phyloP scores from a whole-genome alignment of 495 filamentous ascomycete genomes.

The Aspergillus mulundensis region DNA sequence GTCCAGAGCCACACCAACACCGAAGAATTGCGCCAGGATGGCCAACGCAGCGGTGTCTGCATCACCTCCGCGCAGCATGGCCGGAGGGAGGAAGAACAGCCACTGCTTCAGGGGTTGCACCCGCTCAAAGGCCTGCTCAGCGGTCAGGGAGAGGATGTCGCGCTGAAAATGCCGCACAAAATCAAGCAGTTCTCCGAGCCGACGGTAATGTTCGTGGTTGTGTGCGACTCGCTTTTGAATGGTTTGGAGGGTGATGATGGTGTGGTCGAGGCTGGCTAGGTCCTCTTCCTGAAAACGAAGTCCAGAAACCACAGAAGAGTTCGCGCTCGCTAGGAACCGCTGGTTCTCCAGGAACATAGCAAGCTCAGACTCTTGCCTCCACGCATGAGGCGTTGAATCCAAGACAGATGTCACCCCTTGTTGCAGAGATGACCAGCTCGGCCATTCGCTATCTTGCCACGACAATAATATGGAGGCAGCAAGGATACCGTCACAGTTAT shows the following conservation, averaged over 20 bases:
- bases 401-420: slow-evolving; percentile 88
- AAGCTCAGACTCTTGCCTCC: slow-evolving; percentile 86
- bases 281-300: slow-evolving; percentile 55
- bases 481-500: slow-evolving; percentile 86
- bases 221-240: slow-evolving; percentile 68
- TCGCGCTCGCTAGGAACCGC: slow-evolving; percentile 48
- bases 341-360: slow-evolving; percentile 74
- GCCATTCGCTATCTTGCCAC: slow-evolving; percentile 97
- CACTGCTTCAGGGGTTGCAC: slow-evolving; percentile 81
- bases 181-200: slow-evolving; percentile 70
- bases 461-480: slow-evolving; percentile 89
- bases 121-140: slow-evolving; percentile 81
- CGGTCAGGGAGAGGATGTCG: slow-evolving; percentile 65
- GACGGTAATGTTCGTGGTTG: slow-evolving; percentile 67
- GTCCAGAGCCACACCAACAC: slow-evolving; percentile 79
- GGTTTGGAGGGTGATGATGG: slow-evolving; percentile 52
- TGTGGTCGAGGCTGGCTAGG: slow-evolving; percentile 59
- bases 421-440: slow-evolving; percentile 86
- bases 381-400: slow-evolving; percentile 77
- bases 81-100: slow-evolving; percentile 91
- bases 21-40: slow-evolving; percentile 88
- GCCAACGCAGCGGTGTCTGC: slow-evolving; percentile 39
- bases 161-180: slow-evolving; percentile 77
- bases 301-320: slow-evolving; percentile 49
- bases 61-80: slow-evolving; percentile 56